These are phyloP conservation scores for Nephelium lappaceum DNA, from an alignment of 345 rosid genomes.

Conservation along the genomic window DNA sequence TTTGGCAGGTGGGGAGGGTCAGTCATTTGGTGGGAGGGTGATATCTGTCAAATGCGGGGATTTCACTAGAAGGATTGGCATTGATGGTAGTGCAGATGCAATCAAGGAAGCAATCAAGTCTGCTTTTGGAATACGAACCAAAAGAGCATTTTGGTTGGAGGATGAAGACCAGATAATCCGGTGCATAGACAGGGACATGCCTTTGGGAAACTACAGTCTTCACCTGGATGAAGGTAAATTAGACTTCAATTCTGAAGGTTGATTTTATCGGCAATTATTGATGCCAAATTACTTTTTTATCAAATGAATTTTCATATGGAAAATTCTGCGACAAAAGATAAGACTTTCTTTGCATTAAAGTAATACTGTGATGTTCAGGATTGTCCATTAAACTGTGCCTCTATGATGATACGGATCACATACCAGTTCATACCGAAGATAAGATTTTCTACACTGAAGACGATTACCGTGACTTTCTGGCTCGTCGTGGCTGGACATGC, in stretches of 20 bases:
- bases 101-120: constrained; percentile 86
- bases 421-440: constrained; percentile 86
- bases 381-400: constrained; percentile 78
- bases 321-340: not conserved
- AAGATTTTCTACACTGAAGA: constrained; percentile 85
- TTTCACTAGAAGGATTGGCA: constrained; percentile 85
- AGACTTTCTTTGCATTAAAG: not conserved
- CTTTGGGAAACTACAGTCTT: constrained; percentile 82
- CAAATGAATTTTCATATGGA: not conserved
- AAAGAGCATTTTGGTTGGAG: constrained; percentile 96
- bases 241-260: not conserved
- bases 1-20: constrained; percentile 67
- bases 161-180: constrained; percentile 91
- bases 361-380: constrained; percentile 47
- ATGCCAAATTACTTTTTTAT: not conserved
- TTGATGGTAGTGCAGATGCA: constrained; percentile 87
- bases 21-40: constrained; percentile 83
- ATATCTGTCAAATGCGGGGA: constrained; percentile 90
- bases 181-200: constrained; percentile 92
- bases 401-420: constrained; percentile 81
- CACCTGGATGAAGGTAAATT: constrained; percentile 86
- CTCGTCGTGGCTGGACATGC: constrained; percentile 68
- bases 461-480: constrained; percentile 82
- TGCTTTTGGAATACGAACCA: constrained; percentile 84
- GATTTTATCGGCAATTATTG: not conserved